A percentile compares a stretch with the other conserved stretches of the same genome.
Evolutionary conservation across 1,139 yeast genomes (phyloP).

Genomic region (Lodderomyces parapsilosis): DNA sequence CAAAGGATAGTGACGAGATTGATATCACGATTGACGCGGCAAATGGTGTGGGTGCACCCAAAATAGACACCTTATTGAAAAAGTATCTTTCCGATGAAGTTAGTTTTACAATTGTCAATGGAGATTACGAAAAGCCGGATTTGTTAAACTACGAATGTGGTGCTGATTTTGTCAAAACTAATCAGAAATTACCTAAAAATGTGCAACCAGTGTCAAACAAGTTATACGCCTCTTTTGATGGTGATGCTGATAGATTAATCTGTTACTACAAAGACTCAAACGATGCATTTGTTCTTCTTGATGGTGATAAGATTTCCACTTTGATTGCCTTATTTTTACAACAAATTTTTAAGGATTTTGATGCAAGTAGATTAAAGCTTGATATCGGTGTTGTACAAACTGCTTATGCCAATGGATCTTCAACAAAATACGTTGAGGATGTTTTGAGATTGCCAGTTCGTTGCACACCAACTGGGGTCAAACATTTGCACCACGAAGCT

Average conservation of each 20-base stretch:
- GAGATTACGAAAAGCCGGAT: slow-evolving; percentile 51
- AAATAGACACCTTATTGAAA: slow-evolving; percentile 50
- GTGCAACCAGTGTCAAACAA: slow-evolving; percentile 43
- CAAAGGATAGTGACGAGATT: slow-evolving; percentile 24
- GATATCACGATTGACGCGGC: slow-evolving; percentile 79
- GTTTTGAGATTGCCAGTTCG: slow-evolving; percentile 73
- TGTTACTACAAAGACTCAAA: slow-evolving; percentile 64
- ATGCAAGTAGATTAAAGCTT: slow-evolving; percentile 36
- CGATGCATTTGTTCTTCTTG: slow-evolving; percentile 64
- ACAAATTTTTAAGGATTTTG: slow-evolving; percentile 44
- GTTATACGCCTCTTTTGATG: slow-evolving; percentile 86
- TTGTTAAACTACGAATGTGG: slow-evolving; percentile 81
- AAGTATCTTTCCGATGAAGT: slow-evolving; percentile 42
- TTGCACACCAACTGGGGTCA: slow-evolving; percentile 95
- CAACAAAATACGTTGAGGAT: slow-evolving; percentile 69
- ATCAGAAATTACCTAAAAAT: slow-evolving; percentile 73
- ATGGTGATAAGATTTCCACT: slow-evolving; percentile 93
- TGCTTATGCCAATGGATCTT: slow-evolving; percentile 94
- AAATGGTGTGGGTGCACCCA: slow-evolving; percentile 94
- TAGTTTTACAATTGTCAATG: slow-evolving; percentile 56
- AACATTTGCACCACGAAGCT: slow-evolving; percentile 90
- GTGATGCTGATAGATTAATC: slow-evolving; percentile 95
- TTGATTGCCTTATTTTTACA: slow-evolving; percentile 71
- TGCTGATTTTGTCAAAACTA: slow-evolving; percentile 92
- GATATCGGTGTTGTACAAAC: slow-evolving; percentile 90